phyloP scores from a whole-genome alignment of 2,329 filamentous ascomycete genomes.

The Cytospora schulzeri region DNA sequence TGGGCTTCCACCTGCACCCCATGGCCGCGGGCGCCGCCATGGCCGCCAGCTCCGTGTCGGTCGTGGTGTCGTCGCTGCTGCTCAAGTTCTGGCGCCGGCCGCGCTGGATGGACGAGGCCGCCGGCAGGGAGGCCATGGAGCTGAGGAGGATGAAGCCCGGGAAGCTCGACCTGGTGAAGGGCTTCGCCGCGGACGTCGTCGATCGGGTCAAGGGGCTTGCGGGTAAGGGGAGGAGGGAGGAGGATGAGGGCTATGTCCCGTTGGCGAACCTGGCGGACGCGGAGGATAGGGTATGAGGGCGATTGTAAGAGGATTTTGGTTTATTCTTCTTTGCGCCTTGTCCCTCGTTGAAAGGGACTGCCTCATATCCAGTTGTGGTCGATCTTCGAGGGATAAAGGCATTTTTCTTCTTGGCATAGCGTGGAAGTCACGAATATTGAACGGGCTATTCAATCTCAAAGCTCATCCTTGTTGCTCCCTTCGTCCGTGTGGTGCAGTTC shows the following conservation, averaged over 20 bases:
- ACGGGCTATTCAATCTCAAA: background rate
- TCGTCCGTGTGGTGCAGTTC: background rate
- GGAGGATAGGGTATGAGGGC: constrained; percentile 27
- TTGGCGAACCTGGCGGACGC: constrained; percentile 52
- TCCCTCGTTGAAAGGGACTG: background rate
- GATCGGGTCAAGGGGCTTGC: constrained; percentile 37
- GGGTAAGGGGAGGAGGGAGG: constrained; percentile 39
- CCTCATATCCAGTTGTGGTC: background rate
- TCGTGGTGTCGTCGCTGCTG: constrained; percentile 80
- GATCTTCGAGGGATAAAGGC: background rate
- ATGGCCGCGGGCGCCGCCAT: constrained; percentile 95
- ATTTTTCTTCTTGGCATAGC: background rate
- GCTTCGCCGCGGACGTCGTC: constrained; percentile 46
- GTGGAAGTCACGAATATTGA: background rate
- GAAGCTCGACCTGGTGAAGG: constrained; percentile 42
- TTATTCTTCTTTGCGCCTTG: background rate
- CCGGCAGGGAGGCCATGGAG: constrained; percentile 56
- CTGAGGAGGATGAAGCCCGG: constrained; percentile 47
- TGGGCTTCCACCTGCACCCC: constrained; percentile 85
- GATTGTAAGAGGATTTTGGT: background rate
- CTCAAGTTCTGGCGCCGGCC: constrained; percentile 87
- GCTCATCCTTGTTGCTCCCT: background rate
- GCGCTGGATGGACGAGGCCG: constrained; percentile 78
- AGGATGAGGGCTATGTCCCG: constrained; percentile 62
- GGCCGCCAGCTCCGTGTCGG: constrained; percentile 86